Evolutionary conservation across 345 rosid genomes (phyloP), one percentile per base, ranked within the genome.

Genomic region (Hevea brasiliensis): DNA sequence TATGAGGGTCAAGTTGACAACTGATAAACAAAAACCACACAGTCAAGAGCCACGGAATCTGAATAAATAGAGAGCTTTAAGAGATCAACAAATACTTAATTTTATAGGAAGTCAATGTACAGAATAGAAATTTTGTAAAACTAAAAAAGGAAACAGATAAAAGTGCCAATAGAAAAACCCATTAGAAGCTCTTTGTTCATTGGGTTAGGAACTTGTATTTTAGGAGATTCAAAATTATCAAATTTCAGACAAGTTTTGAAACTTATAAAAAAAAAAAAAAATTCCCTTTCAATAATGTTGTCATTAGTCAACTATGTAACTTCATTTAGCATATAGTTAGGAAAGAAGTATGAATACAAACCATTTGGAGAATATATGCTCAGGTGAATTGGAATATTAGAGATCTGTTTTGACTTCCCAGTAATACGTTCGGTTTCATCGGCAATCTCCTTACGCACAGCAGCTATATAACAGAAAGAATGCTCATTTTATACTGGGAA

Each of bases 1-100:
- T 70, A 95, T 88, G 72, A 95, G 92, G 65, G 99, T 95, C 85
- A 95, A 84, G 78, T 95, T 93, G 84, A 95, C 99, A 81, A 95
- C 99, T 95, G 92, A 72, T 66, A 63, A 69, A 81, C 32, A 67
- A 69, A 77, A 50, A 71, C 60, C 72, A 79, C 40, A 29, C 53
- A 72, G 18, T 60, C 50, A 62, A 58, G 24, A 24, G 44, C 59
- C 71, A 70, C 37, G 45, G 40, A 64, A 80, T 53, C 65, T 24
- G 65, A 73, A 73, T 13, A 42, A 61, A 7, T 50, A 51, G 64
- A 61, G 63, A 65, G 53, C 8, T 10, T 53, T 57, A 21, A 50
- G 35, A 72, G 64, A 7, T 8, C 53, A 35, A 57, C 0, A 9
- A 42, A 8, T 10, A 55, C 24, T 42, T 0, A 11, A 56, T 14